Evolutionary conservation across 805 yeast genomes (phyloP), one percentile per base, ranked within the genome.

Genomic region (Komagataella populi): DNA sequence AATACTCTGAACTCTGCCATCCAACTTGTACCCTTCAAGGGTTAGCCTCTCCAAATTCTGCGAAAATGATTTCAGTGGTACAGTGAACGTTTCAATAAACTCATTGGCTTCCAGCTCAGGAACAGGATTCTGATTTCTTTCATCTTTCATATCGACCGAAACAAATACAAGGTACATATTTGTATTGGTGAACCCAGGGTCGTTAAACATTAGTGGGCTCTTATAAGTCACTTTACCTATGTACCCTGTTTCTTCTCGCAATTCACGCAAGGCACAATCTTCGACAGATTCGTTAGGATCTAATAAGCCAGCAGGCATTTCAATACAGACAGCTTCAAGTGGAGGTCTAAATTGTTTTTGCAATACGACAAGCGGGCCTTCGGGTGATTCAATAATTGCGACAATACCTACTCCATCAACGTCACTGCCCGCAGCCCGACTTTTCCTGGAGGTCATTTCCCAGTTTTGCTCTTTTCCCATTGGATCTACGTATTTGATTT

Each of bases 321-420:
- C 99, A 55, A 91, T 81, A 60, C 95, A 84, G 6, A 91, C 87
- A 17, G 88, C 91, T 50, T 76, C 83, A 3, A 84, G 85, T 1
- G 99, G 98, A 1, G 98, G 96, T 52, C 99, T 76, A 69, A 84
- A 91, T 64, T 91, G 99, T 62, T 87, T 87, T 62, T 87, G 91
- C 16, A 93, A 69, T 6, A 89, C 74, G 23, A 78, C 60, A 47
- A 67, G 63, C 3, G 80, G 75, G 18, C 74, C 75, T 16, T 67
- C 64, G 6, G 76, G 68, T 23, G 71, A 67, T 55, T 79, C 74
- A 50, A 89, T 66, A 16, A 89, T 70, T 0, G 96, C 90, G 30
- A 90, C 70, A 48, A 91, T 83, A 3, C 91, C 90, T n/a, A 93
- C 96, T 0, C 96, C 98, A 63, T 91, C 99, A 23, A 83, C 72